These are phyloP conservation scores for Vitis riparia DNA, from an alignment of 164 flowering plant genomes.

Conservation along the genomic window DNA sequence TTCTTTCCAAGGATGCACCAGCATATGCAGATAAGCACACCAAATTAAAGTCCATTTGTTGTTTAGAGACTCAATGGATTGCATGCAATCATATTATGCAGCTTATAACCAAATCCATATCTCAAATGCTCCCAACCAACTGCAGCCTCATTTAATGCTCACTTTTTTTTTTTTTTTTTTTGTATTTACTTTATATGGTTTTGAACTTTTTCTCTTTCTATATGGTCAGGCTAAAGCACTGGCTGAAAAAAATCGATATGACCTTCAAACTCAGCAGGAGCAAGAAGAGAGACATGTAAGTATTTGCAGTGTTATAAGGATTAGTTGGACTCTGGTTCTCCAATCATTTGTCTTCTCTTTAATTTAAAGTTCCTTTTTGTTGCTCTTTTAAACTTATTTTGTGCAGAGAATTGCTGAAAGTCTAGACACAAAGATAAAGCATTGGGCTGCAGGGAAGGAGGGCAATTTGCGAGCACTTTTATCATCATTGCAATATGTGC, in stretches of 20 bases:
- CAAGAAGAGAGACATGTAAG: conserved; percentile 90
- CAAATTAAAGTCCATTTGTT: no score
- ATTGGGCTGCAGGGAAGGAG: conserved; percentile 95
- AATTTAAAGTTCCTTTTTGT: neutral
- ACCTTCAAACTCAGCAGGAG: conserved; percentile 64
- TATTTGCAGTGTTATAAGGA: conserved; percentile 9
- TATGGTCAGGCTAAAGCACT: conserved; percentile 71
- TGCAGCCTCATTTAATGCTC: no score
- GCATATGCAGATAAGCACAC: no score
- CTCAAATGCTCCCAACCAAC: no score
- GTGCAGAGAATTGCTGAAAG: conserved; percentile 75
- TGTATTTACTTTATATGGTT: neutral
- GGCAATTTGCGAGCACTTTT: conserved; percentile 89
- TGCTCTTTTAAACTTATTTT: neutral
- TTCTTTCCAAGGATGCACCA: neutral
- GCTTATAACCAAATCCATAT: no score
- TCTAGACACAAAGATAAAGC: conserved; percentile 71
- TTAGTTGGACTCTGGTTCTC: neutral
- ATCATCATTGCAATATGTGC: conserved; percentile 77
- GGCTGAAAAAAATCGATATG: conserved; percentile 86
- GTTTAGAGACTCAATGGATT: no score
- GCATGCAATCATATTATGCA: no score
- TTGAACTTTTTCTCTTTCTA: neutral
- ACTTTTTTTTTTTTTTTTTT: neutral
- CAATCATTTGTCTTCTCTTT: neutral